A percentile compares a stretch with the other conserved stretches of the same genome.
Conservation (phyloP, 2,329 filamentous ascomycete species). For the Cordyceps farinosa region DNA sequence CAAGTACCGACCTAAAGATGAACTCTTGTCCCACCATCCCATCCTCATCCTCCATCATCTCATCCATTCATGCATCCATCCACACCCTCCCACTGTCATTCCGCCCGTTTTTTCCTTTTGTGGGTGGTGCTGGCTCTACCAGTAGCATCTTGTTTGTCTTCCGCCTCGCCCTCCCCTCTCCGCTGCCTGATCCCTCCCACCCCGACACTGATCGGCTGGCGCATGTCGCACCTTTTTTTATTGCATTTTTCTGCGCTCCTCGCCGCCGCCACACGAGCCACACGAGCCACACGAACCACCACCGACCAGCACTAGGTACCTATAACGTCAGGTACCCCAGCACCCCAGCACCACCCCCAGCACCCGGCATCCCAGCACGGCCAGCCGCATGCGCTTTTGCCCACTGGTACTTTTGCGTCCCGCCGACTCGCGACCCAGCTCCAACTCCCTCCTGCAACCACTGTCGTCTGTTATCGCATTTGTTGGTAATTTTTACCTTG, state of each 20-base stretch:
- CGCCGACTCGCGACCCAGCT: constrained; percentile 15
- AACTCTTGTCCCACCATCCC: neutral
- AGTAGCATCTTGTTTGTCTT: neutral
- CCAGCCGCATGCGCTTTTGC: neutral
- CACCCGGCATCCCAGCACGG: neutral
- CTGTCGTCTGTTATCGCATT: neutral
- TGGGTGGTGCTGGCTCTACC: neutral
- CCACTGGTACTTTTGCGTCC: constrained; percentile 15
- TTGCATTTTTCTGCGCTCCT: neutral
- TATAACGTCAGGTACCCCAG: constrained; percentile 1
- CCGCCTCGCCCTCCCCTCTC: neutral
- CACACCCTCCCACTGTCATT: constrained; percentile 1
- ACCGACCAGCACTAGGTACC: neutral
- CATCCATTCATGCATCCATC: neutral
- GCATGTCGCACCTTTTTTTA: constrained; percentile 12
- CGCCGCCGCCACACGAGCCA: constrained; percentile 1
- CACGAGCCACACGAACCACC: constrained; percentile 12
- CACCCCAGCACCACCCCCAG: neutral
- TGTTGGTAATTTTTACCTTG: neutral
- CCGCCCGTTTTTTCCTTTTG: constrained; percentile 1
- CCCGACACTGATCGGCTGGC: constrained; percentile 12
- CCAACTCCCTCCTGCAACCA: constrained; percentile 12
- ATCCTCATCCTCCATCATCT: neutral
- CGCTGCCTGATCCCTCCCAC: neutral
- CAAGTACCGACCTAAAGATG: too few relatives aligned